Evolutionary conservation across 768 basidiomycete genomes (phyloP).

Genomic region (Inosperma sp.): DNA sequence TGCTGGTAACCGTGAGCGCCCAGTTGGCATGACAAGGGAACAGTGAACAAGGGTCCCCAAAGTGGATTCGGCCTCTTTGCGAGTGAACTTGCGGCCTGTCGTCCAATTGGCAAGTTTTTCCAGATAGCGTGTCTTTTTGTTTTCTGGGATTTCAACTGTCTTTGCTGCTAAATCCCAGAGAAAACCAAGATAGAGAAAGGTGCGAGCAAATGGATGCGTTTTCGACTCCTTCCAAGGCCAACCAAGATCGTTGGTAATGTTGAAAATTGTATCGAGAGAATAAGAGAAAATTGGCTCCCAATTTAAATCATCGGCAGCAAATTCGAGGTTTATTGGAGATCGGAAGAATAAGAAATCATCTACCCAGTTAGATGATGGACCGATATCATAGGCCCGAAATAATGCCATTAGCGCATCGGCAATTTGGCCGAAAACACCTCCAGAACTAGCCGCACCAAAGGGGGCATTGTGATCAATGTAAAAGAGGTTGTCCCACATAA

Average conservation of each 20-base stretch:
- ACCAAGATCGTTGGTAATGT: constrained; percentile 21
- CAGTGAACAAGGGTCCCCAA: constrained; percentile 36
- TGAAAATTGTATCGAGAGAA: constrained; percentile 21
- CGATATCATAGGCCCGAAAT: constrained; percentile 12
- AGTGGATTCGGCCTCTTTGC: constrained; percentile 22
- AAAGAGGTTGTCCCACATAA: constrained; percentile 20
- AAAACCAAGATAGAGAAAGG: constrained; percentile 37
- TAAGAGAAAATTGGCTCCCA: constrained; percentile 14
- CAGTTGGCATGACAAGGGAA: constrained; percentile 26
- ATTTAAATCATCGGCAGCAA: background rate
- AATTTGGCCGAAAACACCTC: constrained; percentile 27
- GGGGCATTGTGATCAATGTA: constrained; percentile 28
- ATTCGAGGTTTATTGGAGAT: constrained; percentile 10
- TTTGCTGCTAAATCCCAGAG: constrained; percentile 29
- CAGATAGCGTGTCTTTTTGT: constrained; percentile 30
- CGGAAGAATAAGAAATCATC: constrained; percentile 34
- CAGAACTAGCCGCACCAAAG: constrained; percentile 26
- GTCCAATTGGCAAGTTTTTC: constrained; percentile 21
- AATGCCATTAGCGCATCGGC: constrained; percentile 30
- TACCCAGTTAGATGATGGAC: constrained; percentile 31
- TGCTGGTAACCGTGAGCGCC: constrained; percentile 27
- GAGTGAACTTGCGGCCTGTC: constrained; percentile 4
- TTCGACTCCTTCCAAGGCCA: constrained; percentile 36
- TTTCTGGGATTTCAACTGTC: constrained; percentile 27
- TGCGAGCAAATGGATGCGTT: constrained; percentile 20